Evolutionary conservation across 192 early-diverging fungal species (phyloP).

Genomic region (Diversispora eburnea): DNA sequence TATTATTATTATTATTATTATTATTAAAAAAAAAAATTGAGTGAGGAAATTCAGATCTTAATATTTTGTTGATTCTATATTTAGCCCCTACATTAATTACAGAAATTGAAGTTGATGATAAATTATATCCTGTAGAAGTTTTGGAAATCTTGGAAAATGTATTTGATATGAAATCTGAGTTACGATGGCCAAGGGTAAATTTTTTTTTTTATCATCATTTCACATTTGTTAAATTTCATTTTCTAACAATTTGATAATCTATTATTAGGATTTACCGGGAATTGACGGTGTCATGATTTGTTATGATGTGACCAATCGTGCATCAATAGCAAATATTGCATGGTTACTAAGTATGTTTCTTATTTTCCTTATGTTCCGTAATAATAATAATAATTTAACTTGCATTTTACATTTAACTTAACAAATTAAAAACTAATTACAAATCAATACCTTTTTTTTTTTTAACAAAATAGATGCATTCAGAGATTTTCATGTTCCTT

Average conservation of each 20-base stretch:
- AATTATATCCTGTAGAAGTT: slow-evolving; percentile 11
- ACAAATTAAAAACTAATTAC: not conserved
- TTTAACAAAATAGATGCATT: not conserved
- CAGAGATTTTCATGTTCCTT: slow-evolving; percentile 15
- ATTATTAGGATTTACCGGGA: not conserved
- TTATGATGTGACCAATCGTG: not conserved
- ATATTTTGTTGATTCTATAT: not conserved
- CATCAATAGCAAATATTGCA: slow-evolving; percentile 14
- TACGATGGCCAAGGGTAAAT: slow-evolving; percentile 12
- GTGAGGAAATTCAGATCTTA: not conserved
- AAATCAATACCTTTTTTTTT: not conserved
- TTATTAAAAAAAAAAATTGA: not conserved
- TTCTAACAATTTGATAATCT: not conserved
- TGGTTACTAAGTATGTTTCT: slow-evolving; percentile 7
- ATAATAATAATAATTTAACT: too few relatives aligned
- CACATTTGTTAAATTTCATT: not conserved
- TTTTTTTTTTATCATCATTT: not conserved
- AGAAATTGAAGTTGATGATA: slow-evolving; percentile 23
- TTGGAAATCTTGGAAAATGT: slow-evolving; percentile 16
- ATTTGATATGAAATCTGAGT: slow-evolving; percentile 11
- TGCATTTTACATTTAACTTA: not conserved
- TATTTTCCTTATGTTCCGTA: not conserved
- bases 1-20: not conserved
- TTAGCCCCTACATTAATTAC: not conserved
- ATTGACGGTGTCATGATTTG: slow-evolving; percentile 17